Evolutionary conservation across 441 rosid species (phyloP), one percentile per base, ranked within the genome.

Genomic region (Pelargonium fulgidum): DNA sequence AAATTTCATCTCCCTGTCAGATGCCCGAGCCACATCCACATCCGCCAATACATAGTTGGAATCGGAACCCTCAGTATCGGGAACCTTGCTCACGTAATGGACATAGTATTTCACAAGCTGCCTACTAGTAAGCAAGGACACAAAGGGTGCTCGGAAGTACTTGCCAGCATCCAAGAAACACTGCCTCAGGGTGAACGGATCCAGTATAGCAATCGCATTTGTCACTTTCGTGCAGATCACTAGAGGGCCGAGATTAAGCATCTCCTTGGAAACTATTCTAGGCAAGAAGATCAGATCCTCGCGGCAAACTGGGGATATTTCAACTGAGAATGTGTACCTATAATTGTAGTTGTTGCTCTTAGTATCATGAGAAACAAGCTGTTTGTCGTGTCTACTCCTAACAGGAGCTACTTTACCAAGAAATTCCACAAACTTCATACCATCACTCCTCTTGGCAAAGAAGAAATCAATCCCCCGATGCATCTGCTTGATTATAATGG

Each of bases 341-440:
- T 59, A 69, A 41, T 69, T 69, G 72, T 69, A 61, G 20, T 41
- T 69, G 11, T 61, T 69, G 59, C 72, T 69, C 58, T 69, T 69
- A 22, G 66, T 2, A 24, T 69, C 72, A 42, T 69, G 72, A 11
- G 72, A 69, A 3, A 69, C 72, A 33, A 69, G 72, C 54, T 69
- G 72, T 33, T 69, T 69, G 48, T 9, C 2, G 7, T 44, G 48
- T 44, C 12, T 10, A 44, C 9, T 12, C 9, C 2, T 12, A 9
- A 12, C 48, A 44, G 48, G 48, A 9, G 12, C 48, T 44, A 44
- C 12, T 44, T 44, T 44, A 44, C 12, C 48, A 12, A 44, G 7
- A 44, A 44, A 44, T 12, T 44, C 48, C 12, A 44, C 48, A 44
- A 44, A 44, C 48, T 7, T 44, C 48, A 44, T 44, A 1, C 2